These are phyloP conservation scores for Hypomyces rosellus DNA, from an alignment of 2,329 filamentous ascomycete species.

Conservation along the genomic window DNA sequence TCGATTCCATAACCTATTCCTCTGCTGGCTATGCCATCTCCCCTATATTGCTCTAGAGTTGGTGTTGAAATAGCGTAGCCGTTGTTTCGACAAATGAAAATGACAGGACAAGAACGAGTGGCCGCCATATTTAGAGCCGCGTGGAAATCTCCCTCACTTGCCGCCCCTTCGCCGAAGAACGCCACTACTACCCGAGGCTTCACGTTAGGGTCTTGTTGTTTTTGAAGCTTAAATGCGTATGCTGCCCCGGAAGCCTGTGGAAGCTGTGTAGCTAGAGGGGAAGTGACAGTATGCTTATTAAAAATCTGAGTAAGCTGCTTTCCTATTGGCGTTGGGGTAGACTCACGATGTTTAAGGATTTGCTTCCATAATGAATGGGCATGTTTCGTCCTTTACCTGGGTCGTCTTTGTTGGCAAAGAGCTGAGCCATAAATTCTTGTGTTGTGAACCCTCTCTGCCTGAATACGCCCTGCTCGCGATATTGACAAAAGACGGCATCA, in stretches of 20 bases:
- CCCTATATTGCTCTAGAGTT: constrained; percentile 83
- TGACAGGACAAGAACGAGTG: constrained; percentile 76
- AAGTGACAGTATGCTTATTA: constrained; percentile 69
- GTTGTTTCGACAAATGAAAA: constrained; percentile 91
- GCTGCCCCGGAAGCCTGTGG: constrained; percentile 83
- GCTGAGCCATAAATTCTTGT: constrained; percentile 88
- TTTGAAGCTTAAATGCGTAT: constrained; percentile 80
- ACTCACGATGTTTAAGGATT: constrained; percentile 72
- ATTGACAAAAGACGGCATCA: constrained; percentile 91
- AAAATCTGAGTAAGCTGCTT: constrained; percentile 8
- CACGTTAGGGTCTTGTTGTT: constrained; percentile 61
- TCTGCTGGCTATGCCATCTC: constrained; percentile 82
- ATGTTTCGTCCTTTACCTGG: constrained; percentile 81
- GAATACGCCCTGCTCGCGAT: constrained; percentile 88
- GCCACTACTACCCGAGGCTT: constrained; percentile 67
- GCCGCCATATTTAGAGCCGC: constrained; percentile 87
- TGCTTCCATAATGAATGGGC: constrained; percentile 93
- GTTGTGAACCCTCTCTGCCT: constrained; percentile 81
- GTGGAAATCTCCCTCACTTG: constrained; percentile 88
- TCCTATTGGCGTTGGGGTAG: background rate
- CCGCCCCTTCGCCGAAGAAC: constrained; percentile 88
- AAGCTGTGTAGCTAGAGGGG: constrained; percentile 79
- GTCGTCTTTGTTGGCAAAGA: constrained; percentile 84
- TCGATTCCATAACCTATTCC: constrained; percentile 92
- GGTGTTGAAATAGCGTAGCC: constrained; percentile 88